Evolutionary conservation across 2,329 filamentous ascomycete genomes (phyloP).

Genomic region (Penicillium sp.): DNA sequence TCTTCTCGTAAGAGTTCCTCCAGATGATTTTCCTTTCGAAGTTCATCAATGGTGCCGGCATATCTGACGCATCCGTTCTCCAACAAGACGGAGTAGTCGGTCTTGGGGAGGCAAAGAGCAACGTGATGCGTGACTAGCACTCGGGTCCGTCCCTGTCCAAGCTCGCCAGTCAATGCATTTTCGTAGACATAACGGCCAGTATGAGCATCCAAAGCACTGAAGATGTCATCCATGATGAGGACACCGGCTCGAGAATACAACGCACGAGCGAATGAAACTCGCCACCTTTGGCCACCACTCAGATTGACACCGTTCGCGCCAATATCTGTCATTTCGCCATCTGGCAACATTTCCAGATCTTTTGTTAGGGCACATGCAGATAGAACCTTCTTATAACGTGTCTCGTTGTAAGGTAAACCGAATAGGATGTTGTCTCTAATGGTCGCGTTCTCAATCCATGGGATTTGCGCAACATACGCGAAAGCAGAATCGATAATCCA

Average conservation of each 20-base stretch:
- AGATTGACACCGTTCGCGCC: constrained; percentile 82
- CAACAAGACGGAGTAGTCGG: constrained; percentile 72
- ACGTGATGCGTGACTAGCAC: constrained; percentile 82
- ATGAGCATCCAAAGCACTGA: constrained; percentile 76
- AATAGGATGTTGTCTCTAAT: constrained; percentile 78
- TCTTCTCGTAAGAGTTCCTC: constrained; percentile 42
- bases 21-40: constrained; percentile 42
- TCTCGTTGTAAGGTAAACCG: constrained; percentile 65
- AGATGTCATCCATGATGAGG: constrained; percentile 78
- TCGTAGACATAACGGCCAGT: constrained; percentile 78
- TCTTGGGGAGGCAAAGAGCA: constrained; percentile 65
- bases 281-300: constrained; percentile 80
- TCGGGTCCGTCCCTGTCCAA: constrained; percentile 67
- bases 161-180: constrained; percentile 68
- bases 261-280: constrained; percentile 74
- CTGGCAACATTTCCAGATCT: constrained; percentile 71
- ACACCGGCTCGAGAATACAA: constrained; percentile 76
- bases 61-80: constrained; percentile 65
- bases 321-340: constrained; percentile 77
- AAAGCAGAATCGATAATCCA: constrained; percentile 49
- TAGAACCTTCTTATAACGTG: constrained; percentile 69
- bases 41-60: constrained; percentile 64
- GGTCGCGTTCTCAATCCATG: constrained; percentile 81
- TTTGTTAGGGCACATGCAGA: constrained; percentile 71
- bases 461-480: constrained; percentile 75